These are phyloP conservation scores for Ormosia semicastrata DNA, from an alignment of 306 rosid genomes.

Conservation along the genomic window DNA sequence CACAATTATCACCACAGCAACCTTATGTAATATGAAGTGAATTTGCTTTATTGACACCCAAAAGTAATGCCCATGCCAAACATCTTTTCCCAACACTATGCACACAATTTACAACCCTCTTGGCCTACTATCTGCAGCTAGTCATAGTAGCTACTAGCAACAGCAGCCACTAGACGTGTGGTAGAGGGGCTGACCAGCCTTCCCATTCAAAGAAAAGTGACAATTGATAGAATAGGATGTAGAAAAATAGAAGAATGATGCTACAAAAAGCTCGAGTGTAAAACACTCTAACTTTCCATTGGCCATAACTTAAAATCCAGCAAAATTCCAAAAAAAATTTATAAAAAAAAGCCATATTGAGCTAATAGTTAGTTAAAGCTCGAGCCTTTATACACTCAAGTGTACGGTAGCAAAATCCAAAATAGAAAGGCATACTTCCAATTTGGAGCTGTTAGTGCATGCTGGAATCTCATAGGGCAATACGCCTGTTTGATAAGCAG, in stretches of 20 bases:
- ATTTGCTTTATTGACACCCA: neutral
- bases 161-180: neutral
- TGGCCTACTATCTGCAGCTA: neutral
- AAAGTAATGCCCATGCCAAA: neutral
- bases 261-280: neutral
- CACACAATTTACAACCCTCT: neutral
- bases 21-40: neutral
- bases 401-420: neutral
- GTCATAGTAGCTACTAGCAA: neutral
- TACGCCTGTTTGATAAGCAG: neutral
- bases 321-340: no score
- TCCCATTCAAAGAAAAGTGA: neutral
- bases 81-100: neutral
- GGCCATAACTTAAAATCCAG: neutral
- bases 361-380: neutral
- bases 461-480: neutral
- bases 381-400: neutral
- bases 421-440: no score
- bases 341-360: neutral
- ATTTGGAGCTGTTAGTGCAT: neutral
- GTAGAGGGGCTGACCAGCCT: neutral
- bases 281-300: no score
- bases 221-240: no score
- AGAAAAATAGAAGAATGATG: neutral
- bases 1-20: slow-evolving; percentile 24